Percentiles rank a stretch among this genome's conserved stretches.
phyloP scores from a whole-genome alignment of 1,139 yeast genomes.

The Blastobotrys malaysiensis region DNA sequence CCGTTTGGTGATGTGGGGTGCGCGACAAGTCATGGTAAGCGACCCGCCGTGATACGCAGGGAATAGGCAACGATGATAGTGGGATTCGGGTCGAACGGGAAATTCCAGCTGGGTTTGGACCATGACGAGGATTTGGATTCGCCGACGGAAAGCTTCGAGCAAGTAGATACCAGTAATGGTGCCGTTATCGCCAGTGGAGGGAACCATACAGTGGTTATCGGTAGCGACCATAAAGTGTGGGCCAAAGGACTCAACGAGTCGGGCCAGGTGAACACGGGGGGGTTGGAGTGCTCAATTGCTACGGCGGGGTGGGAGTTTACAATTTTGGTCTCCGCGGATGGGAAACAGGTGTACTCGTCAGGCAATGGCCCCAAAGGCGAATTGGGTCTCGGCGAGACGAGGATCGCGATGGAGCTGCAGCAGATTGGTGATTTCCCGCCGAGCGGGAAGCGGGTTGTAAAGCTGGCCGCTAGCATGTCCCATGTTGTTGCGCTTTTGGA shows the following conservation, averaged over 20 bases:
- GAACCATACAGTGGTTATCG: constrained; percentile 67
- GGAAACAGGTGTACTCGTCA: constrained; percentile 42
- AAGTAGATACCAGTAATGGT: background rate
- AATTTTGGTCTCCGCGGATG: constrained; percentile 42
- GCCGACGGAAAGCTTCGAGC: constrained; percentile 23
- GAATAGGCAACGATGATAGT: background rate
- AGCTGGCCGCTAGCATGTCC: constrained; percentile 47
- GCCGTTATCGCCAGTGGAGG: constrained; percentile 60
- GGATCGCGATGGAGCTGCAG: constrained; percentile 2
- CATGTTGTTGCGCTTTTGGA: constrained; percentile 47
- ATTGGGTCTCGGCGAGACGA: constrained; percentile 50
- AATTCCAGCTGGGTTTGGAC: constrained; percentile 64
- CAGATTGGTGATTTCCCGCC: constrained; percentile 20
- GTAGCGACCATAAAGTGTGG: constrained; percentile 48
- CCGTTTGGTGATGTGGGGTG: background rate
- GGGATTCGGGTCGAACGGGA: constrained; percentile 80
- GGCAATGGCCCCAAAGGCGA: constrained; percentile 75
- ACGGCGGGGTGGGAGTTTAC: constrained; percentile 81
- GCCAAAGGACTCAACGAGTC: constrained; percentile 55
- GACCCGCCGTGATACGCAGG: too few relatives aligned
- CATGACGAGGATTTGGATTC: constrained; percentile 47
- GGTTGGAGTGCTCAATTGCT: constrained; percentile 11
- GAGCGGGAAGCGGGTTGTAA: constrained; percentile 17
- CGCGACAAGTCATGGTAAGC: too few relatives aligned
- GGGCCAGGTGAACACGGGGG: constrained; percentile 48